phyloP scores from a whole-genome alignment of 768 basidiomycete genomes.

The Holtermannia corniformis region DNA sequence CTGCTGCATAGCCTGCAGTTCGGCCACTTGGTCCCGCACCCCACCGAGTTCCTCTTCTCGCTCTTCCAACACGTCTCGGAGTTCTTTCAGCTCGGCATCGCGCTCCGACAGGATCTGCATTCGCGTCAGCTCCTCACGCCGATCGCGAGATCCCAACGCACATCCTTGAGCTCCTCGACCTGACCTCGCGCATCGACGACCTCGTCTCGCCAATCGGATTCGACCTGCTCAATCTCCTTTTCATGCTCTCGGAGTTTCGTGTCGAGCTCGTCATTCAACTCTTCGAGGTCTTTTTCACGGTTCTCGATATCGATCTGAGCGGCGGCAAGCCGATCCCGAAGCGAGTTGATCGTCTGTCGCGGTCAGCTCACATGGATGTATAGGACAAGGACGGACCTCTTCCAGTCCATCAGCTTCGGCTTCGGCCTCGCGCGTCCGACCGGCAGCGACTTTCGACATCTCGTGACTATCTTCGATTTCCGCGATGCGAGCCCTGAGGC shows the following conservation, averaged over 20 bases:
- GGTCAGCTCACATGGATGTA: not conserved
- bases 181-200: conserved; percentile 69
- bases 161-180: conserved; percentile 55
- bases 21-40: conserved; percentile 61
- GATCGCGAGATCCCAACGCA: conserved; percentile 12
- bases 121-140: not conserved
- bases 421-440: not conserved
- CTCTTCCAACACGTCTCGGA: conserved; percentile 46
- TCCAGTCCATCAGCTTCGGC: conserved; percentile 20
- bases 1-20: conserved; percentile 52
- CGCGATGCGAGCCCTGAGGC: conserved; percentile 1
- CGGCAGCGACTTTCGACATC: conserved; percentile 53
- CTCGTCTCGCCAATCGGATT: conserved; percentile 80
- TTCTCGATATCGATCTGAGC: conserved; percentile 67
- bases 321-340: conserved; percentile 35
- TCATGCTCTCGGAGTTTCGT: conserved; percentile 42
- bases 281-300: conserved; percentile 66
- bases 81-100: conserved; percentile 25
- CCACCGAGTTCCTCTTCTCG: conserved; percentile 70
- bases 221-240: conserved; percentile 46
- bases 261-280: conserved; percentile 69
- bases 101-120: conserved; percentile 16
- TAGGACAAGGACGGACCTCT: conserved; percentile 13
- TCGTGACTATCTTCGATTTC: conserved; percentile 43
- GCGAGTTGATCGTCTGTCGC: conserved; percentile 29